These are phyloP conservation scores for Colletotrichum sublineola DNA, from an alignment of 2,329 filamentous ascomycete species.

Conservation along the genomic window DNA sequence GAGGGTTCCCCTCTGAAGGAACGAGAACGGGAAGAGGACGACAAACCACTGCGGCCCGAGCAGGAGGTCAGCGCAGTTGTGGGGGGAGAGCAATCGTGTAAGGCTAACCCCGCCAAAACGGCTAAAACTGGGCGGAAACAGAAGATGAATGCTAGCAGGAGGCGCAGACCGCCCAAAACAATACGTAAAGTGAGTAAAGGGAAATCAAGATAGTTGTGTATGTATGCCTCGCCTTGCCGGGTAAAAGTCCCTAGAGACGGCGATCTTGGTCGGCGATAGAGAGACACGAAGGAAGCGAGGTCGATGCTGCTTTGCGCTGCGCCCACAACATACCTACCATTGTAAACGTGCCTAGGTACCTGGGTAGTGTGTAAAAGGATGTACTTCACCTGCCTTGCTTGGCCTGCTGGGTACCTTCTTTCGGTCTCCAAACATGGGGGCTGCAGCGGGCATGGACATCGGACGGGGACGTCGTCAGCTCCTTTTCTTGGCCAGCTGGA, in stretches of 20 bases:
- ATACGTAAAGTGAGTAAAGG: slow-evolving; percentile 26
- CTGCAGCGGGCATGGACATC: slow-evolving; percentile 34
- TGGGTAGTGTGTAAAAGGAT: neutral
- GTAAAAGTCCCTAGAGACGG: slow-evolving; percentile 18
- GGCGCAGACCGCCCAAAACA: slow-evolving; percentile 36
- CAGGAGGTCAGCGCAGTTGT: slow-evolving; percentile 28
- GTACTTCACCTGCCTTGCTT: slow-evolving; percentile 7
- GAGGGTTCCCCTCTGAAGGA: slow-evolving; percentile 32
- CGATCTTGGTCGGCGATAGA: slow-evolving; percentile 27
- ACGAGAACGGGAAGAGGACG: slow-evolving; percentile 35
- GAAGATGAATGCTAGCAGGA: slow-evolving; percentile 34
- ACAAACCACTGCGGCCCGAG: slow-evolving; percentile 39
- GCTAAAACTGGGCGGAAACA: slow-evolving; percentile 35
- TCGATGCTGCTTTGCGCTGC: slow-evolving; percentile 18
- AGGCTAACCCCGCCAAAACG: slow-evolving; percentile 41
- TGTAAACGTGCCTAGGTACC: neutral
- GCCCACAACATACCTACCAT: neutral
- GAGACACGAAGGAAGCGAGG: slow-evolving; percentile 9
- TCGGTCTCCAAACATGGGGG: slow-evolving; percentile 3
- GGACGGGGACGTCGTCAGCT: slow-evolving; percentile 43
- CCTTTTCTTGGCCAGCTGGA: slow-evolving; percentile 36
- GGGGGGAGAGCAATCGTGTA: slow-evolving; percentile 30
- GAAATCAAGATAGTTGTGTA: slow-evolving; percentile 9
- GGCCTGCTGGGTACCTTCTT: slow-evolving; percentile 18
- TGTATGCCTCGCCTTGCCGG: slow-evolving; percentile 17